Evolutionary conservation across 768 basidiomycete species (phyloP).

Genomic region (Mycena polygramma): DNA sequence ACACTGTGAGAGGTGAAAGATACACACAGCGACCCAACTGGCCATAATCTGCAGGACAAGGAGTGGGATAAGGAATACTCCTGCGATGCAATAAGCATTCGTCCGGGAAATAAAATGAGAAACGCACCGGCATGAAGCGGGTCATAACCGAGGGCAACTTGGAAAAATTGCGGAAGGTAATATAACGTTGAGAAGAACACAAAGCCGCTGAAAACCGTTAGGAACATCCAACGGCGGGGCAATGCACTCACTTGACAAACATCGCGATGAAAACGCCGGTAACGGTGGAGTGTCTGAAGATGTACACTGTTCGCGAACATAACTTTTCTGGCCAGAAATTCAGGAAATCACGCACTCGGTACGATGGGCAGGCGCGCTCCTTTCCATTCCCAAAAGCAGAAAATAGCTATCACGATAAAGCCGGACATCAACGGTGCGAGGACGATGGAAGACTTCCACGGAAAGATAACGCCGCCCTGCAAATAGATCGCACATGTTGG

Average conservation of each 20-base stretch:
- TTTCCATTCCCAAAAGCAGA: constrained; percentile 82
- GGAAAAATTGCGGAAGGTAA: constrained; percentile 83
- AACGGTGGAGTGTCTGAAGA: constrained; percentile 77
- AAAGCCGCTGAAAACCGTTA: constrained; percentile 58
- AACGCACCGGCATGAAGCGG: constrained; percentile 63
- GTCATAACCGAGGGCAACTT: constrained; percentile 75
- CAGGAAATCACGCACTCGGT: constrained; percentile 62
- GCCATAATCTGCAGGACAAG: constrained; percentile 73
- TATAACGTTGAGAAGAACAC: constrained; percentile 75
- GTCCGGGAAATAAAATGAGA: neutral
- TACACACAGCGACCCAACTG: constrained; percentile 66
- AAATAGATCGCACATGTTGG: neutral
- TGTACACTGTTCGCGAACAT: constrained; percentile 64
- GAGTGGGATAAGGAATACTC: constrained; percentile 77
- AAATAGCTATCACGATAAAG: constrained; percentile 63
- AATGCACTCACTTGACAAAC: constrained; percentile 68
- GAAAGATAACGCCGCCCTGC: constrained; percentile 79
- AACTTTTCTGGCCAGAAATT: neutral
- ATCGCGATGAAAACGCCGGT: constrained; percentile 77
- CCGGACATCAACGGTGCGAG: constrained; percentile 71
- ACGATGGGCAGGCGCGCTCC: constrained; percentile 78
- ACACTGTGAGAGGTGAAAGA: no score
- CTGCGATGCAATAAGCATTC: constrained; percentile 37
- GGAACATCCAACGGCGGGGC: neutral
- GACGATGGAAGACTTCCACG: constrained; percentile 79